Conservation (phyloP, 139 green algal species). For the Chlorella sp. region DNA sequence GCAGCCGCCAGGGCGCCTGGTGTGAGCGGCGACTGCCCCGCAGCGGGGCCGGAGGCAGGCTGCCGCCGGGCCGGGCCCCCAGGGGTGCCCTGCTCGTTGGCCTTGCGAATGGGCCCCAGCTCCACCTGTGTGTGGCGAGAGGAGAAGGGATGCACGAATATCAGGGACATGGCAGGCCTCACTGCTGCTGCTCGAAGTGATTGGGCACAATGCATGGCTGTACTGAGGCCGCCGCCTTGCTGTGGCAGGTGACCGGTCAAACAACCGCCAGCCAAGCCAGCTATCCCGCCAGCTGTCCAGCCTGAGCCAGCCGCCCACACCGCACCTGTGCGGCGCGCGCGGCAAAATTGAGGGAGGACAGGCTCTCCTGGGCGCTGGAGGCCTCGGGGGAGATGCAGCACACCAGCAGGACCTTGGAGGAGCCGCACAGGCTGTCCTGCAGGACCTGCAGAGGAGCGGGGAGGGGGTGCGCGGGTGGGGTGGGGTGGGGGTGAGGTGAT, state of each 20-base stretch:
- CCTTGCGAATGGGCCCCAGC: slow-evolving; percentile 22
- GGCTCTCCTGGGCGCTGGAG: slow-evolving; percentile 53
- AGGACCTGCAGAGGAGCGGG: slow-evolving; percentile 25
- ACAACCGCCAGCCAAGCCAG: too few species aligned
- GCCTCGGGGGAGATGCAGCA: slow-evolving; percentile 69
- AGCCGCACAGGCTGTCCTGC: slow-evolving; percentile 45
- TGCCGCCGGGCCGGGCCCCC: background rate
- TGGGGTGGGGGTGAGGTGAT: background rate
- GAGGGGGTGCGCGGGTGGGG: background rate
- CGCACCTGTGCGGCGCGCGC: slow-evolving; percentile 43
- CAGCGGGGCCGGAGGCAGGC: background rate
- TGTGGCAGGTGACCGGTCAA: too few species aligned
- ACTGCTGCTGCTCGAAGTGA: too few species aligned
- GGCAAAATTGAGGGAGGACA: slow-evolving; percentile 80
- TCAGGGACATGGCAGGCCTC: too few species aligned
- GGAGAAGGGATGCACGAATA: too few species aligned
- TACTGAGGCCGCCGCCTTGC: too few species aligned
- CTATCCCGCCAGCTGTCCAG: background rate
- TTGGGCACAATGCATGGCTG: too few species aligned
- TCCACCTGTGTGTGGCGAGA: slow-evolving; percentile 9
- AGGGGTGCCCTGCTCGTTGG: background rate
- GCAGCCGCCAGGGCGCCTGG: background rate
- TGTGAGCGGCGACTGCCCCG: background rate
- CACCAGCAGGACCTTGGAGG: slow-evolving; percentile 69
- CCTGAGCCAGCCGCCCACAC: background rate